Base-by-base conservation (phyloP, 371 early-diverging fungal species). In the Mucor indicus region DNA sequence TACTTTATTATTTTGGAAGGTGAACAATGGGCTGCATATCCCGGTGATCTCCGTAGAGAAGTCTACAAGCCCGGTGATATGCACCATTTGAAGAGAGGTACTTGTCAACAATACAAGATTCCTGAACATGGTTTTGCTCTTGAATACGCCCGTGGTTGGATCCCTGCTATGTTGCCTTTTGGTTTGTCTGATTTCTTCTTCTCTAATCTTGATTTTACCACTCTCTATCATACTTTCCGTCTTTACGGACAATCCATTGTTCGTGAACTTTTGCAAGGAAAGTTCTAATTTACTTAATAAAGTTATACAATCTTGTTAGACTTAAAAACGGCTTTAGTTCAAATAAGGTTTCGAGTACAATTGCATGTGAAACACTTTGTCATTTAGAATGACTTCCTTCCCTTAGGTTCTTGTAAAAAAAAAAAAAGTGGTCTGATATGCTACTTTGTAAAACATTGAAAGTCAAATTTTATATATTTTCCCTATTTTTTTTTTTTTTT, bases 1-100 rank as follows among this genome's bases (percentile, higher is more conserved):
- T 79, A 79, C 52, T 79, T 79, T 47, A 79, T 79, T 31, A 77
- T 79, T 30, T 43, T 79, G 20, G 75, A 72, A 39, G 79, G 79
- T 48, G 79, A 79, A 39, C 79, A 79, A 55, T 79, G 79, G 79
- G 75, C 79, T 29, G 64, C 63, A 46, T 39, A 53, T 30, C 58
- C 79, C 36, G 79, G 79, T 49, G 61, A 64, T 40, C 22, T 76
- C 21, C 41, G 44, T 12, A 61, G 66, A 12, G 55, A 60, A 44
- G 69, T 74, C 1, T 75, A 60, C 41, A 63, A 59, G 44, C 62
- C 70, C 20, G 79, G 79, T 33, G 66, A 77, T 22, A 70, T 76
- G 71, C 79, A 79, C 50, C 69, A 65, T 41, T 62, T 76, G 37
- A 50, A 72, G 17, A 59, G 79, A 44, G 79, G 79, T 31, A 23